Evolutionary conservation across 2,329 filamentous ascomycete genomes (phyloP).

Genomic region (Rhynchosporium agropyri): DNA sequence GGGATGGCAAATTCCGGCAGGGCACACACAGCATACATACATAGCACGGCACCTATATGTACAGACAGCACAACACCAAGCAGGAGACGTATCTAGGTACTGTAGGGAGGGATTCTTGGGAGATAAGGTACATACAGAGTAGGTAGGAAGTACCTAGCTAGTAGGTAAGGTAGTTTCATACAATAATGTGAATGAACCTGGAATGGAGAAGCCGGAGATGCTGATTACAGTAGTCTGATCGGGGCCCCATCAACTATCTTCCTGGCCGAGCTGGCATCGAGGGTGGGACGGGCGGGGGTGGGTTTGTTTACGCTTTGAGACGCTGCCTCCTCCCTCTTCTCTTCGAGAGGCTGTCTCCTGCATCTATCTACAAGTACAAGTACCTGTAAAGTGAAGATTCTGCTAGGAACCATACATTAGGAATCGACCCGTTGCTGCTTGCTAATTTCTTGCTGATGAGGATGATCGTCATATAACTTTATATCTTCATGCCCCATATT

Average conservation of each 20-base stretch:
- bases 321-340: background rate
- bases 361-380: background rate
- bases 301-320: background rate
- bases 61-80: background rate
- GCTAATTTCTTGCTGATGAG: background rate
- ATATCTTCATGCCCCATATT: background rate
- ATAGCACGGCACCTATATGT: no score
- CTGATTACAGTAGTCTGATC: slow-evolving; percentile 2
- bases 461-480: background rate
- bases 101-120: no score
- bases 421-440: slow-evolving; percentile 2
- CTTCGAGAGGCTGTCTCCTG: no score
- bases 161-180: background rate
- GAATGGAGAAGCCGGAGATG: slow-evolving; percentile 26
- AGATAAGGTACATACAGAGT: no score
- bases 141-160: no score
- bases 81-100: background rate
- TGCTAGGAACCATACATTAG: background rate
- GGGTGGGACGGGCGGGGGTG: background rate
- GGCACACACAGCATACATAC: no score
- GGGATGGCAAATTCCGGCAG: no score
- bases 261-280: background rate
- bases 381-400: background rate
- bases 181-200: background rate
- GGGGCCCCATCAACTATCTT: no score